These are phyloP conservation scores for Daldinia grandis DNA, from an alignment of 495 filamentous ascomycete species.

Conservation along the genomic window DNA sequence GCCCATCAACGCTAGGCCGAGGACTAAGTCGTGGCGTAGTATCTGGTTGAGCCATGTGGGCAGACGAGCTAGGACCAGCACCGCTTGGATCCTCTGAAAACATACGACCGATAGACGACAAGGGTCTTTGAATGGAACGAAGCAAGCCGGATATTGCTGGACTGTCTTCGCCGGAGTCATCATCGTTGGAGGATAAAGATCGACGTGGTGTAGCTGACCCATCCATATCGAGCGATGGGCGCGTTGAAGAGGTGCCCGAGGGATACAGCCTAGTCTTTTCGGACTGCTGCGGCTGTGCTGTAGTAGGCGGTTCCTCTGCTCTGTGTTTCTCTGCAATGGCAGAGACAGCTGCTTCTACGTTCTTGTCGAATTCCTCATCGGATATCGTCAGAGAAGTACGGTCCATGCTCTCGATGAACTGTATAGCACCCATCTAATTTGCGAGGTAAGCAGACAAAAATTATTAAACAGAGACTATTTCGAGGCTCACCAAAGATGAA, in stretches of 20 bases:
- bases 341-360: slow-evolving; percentile 96
- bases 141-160: slow-evolving; percentile 87
- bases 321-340: slow-evolving; percentile 90
- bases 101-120: slow-evolving; percentile 95
- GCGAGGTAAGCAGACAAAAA: slow-evolving; percentile 13
- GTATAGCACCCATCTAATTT: slow-evolving; percentile 85
- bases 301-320: slow-evolving; percentile 51
- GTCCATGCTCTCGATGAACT: slow-evolving; percentile 97
- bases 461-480: slow-evolving; percentile 12
- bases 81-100: slow-evolving; percentile 80
- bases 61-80: slow-evolving; percentile 57
- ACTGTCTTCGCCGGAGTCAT: slow-evolving; percentile 67
- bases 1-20: slow-evolving; percentile 57
- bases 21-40: slow-evolving; percentile 58
- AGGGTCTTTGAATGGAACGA: slow-evolving; percentile 87
- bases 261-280: slow-evolving; percentile 69
- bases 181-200: slow-evolving; percentile 57
- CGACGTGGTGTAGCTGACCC: slow-evolving; percentile 49
- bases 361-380: slow-evolving; percentile 92
- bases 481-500: slow-evolving; percentile 79
- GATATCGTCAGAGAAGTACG: slow-evolving; percentile 91
- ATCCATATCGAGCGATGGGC: slow-evolving; percentile 57
- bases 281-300: slow-evolving; percentile 56
- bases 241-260: slow-evolving; percentile 44
- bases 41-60: slow-evolving; percentile 62